Evolutionary conservation across 495 filamentous ascomycete genomes (phyloP), one percentile per base, ranked within the genome.

Genomic region (Trichodelitschia bisporula): DNA sequence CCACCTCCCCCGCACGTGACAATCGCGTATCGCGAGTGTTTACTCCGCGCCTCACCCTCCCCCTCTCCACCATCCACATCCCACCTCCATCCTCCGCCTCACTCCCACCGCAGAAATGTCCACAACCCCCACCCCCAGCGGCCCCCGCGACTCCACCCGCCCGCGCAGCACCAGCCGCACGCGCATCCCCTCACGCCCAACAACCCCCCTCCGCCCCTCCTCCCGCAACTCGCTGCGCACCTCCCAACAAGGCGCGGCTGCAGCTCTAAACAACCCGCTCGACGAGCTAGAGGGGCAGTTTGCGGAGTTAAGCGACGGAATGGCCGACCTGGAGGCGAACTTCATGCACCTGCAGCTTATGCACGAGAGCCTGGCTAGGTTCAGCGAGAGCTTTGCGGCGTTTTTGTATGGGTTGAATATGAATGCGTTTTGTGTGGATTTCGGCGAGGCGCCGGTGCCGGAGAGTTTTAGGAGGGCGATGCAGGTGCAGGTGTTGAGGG

Each of bases 381-480:
- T 97, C 50, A 84, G 74, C 47, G 86, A 97, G 61, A 86, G 71
- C 50, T 97, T 97, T 47, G 84, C 83, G 0, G 77, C 69, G 44
- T 95, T 97, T 40, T 45, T 97, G 31, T 95, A 95, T 37, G 86
- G 86, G 2, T 46, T 97, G 49, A 93, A 95, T 41, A 89, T 97
- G 78, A 95, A 93, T 51, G 86, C 89, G 3, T 97, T 93, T 45
- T 97, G 86, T 48, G 83, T 95, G 21, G 86, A 95, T 53, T 95
- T 95, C 47, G 77, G 80, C 0, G 89, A 97, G 66, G 65, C 67
- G 18, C 69, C 69, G 2, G 62, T 72, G 32, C 43, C 59, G 3
- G 69, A 73, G 32, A 89, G 78, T 2, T 91, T 89, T 40, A 61
- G 60, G 40, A 59, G 73, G 40, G 68, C 67, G 8, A 41, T 35